A percentile compares a stretch with the other conserved stretches of the same genome.
These are phyloP conservation scores for Fusarium metavorans DNA, from an alignment of 2,329 filamentous ascomycete genomes.

Conservation along the genomic window DNA sequence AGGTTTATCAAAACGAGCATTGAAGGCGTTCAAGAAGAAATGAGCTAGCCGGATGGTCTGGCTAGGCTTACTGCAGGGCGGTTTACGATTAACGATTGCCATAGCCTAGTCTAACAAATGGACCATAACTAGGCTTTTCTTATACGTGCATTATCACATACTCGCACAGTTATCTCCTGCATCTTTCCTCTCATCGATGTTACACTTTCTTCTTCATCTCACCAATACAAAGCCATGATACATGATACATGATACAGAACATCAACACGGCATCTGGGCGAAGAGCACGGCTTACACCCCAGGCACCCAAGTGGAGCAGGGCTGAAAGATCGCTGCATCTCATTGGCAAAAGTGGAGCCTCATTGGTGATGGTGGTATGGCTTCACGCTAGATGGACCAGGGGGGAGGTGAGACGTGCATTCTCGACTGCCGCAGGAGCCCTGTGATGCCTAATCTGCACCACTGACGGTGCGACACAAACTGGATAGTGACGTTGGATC, in stretches of 20 bases:
- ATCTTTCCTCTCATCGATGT: background rate
- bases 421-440: background rate
- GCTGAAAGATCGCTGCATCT: background rate
- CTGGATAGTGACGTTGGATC: background rate
- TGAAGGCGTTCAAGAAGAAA: background rate
- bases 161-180: background rate
- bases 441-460: background rate
- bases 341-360: background rate
- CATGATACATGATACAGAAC: background rate
- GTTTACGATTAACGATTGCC: background rate
- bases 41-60: background rate
- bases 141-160: background rate
- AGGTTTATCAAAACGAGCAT: background rate
- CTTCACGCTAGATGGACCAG: conserved; percentile 3
- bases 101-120: conserved; percentile 7
- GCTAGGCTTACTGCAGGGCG: conserved; percentile 22
- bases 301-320: background rate
- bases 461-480: background rate
- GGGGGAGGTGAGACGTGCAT: background rate
- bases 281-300: background rate
- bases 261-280: background rate
- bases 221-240: background rate
- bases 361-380: background rate
- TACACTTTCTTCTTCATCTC: background rate
- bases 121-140: background rate